Evolutionary conservation across 257 asterid genomes (phyloP).

Genomic region (Nicotiana obtusifolia): DNA sequence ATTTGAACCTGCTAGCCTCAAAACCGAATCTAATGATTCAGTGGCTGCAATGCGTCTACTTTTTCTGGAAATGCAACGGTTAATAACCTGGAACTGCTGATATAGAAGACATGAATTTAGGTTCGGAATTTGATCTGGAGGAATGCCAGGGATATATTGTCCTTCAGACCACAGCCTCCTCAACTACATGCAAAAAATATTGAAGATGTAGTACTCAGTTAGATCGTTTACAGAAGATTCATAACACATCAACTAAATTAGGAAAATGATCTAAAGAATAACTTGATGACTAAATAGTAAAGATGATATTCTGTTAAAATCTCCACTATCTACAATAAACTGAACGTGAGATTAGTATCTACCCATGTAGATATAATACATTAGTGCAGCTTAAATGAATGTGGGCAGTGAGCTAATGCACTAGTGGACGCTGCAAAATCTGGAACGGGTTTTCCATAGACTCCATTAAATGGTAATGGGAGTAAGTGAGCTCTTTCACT

Average conservation of each 20-base stretch:
- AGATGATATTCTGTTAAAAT: neutral
- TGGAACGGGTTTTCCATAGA: neutral
- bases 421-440: neutral
- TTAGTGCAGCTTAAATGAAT: neutral
- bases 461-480: neutral
- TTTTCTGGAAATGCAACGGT: conserved; percentile 93
- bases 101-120: conserved; percentile 81
- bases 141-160: conserved; percentile 89
- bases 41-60: conserved; percentile 64
- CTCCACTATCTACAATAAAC: neutral
- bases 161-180: conserved; percentile 91
- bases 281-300: neutral
- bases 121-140: conserved; percentile 81
- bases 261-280: neutral
- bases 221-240: conserved; percentile 6
- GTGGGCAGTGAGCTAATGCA: neutral
- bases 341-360: neutral
- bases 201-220: conserved; percentile 14
- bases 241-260: neutral
- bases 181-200: conserved; percentile 46
- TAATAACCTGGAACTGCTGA: conserved; percentile 96
- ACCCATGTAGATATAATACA: neutral
- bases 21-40: conserved; percentile 66
- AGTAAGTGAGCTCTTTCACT: neutral
- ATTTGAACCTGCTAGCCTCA: conserved; percentile 42